Conservation (phyloP, 768 basidiomycete genomes). For the Termitomyces heimii region DNA sequence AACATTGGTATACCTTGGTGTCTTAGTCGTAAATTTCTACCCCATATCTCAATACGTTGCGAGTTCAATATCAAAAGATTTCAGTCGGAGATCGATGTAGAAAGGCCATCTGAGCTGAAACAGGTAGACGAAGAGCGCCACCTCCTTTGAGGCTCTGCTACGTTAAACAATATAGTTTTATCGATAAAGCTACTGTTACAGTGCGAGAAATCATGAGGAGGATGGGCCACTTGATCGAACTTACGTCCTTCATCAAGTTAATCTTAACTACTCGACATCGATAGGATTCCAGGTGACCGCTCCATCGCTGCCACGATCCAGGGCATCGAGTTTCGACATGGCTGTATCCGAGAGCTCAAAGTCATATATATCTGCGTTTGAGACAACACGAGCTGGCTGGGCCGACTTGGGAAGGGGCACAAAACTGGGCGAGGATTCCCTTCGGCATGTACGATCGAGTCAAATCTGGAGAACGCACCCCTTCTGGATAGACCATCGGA, state of each 20-base stretch:
- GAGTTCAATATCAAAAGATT: no score
- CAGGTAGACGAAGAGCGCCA: not conserved
- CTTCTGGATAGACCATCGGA: slow-evolving; percentile 83
- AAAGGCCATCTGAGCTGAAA: not conserved
- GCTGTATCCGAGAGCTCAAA: slow-evolving; percentile 65
- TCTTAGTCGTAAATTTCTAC: no score
- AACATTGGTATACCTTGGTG: no score
- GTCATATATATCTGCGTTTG: slow-evolving; percentile 71
- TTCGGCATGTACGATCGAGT: not conserved
- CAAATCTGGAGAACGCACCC: slow-evolving; percentile 40
- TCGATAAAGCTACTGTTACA: not conserved
- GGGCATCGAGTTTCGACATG: slow-evolving; percentile 53
- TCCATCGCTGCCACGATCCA: slow-evolving; percentile 70
- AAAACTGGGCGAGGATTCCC: slow-evolving; percentile 40
- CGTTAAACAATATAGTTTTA: not conserved
- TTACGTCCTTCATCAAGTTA: not conserved
- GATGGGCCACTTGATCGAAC: not conserved
- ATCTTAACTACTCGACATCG: slow-evolving; percentile 30
- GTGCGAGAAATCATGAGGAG: not conserved
- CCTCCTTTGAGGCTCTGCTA: not conserved
- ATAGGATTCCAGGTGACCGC: slow-evolving; percentile 84
- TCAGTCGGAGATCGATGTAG: no score
- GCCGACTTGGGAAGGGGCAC: slow-evolving; percentile 79
- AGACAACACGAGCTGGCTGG: slow-evolving; percentile 57
- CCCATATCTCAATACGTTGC: no score